These are phyloP conservation scores for Penicillium waksmanii DNA, from an alignment of 495 filamentous ascomycete species.

Conservation along the genomic window DNA sequence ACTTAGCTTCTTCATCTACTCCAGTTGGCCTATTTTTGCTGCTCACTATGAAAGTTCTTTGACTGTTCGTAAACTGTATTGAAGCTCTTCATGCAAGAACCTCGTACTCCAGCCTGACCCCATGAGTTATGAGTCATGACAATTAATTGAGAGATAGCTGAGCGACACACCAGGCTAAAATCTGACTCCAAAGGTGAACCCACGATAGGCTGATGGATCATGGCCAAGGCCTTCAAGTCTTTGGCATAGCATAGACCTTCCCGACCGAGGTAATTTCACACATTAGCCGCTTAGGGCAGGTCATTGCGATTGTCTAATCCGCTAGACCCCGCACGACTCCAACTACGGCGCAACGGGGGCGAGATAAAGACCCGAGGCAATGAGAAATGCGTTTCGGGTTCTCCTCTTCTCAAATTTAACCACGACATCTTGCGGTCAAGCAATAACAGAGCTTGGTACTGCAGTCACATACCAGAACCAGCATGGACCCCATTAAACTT, in stretches of 20 bases:
- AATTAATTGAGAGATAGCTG: no score
- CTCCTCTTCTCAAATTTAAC: not conserved
- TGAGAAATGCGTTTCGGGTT: not conserved
- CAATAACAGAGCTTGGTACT: not conserved
- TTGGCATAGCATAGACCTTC: constrained; percentile 6
- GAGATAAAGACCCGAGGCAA: not conserved
- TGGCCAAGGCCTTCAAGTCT: not conserved
- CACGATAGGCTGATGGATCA: not conserved
- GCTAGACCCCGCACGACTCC: constrained; percentile 28
- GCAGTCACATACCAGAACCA: not conserved
- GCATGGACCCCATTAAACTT: constrained; percentile 25
- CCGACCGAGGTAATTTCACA: constrained; percentile 7
- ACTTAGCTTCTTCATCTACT: constrained; percentile 5
- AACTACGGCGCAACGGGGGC: constrained; percentile 6
- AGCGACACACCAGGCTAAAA: no score
- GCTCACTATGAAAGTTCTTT: not conserved
- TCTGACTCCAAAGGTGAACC: not conserved
- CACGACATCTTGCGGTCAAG: not conserved
- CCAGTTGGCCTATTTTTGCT: not conserved
- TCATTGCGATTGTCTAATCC: constrained; percentile 21
- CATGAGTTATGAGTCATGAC: no score
- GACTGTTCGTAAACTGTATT: no score
- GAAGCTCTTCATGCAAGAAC: no score
- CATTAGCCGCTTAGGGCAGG: constrained; percentile 19
- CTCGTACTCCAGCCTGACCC: no score